phyloP scores from a whole-genome alignment of 1,284 basidiomycete species.

The Abortiporus biennis region DNA sequence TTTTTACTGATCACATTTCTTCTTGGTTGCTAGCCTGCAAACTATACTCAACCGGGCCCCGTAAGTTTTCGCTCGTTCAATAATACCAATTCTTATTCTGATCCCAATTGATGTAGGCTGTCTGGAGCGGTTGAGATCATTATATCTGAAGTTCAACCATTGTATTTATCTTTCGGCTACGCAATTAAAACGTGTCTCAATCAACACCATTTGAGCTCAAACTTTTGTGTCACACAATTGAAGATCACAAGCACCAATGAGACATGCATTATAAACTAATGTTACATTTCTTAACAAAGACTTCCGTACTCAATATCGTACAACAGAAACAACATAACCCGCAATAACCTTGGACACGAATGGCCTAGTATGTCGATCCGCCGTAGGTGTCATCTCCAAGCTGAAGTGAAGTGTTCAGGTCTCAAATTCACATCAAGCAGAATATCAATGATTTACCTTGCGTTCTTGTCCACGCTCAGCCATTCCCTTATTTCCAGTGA shows the following conservation, averaged over 20 bases:
- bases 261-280: not conserved
- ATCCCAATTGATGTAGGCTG: slow-evolving; percentile 16
- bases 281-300: too few species aligned
- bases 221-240: not conserved
- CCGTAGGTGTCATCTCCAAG: too few species aligned
- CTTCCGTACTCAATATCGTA: too few species aligned
- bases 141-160: not conserved
- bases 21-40: slow-evolving; percentile 21
- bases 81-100: not conserved
- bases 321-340: too few species aligned
- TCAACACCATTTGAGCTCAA: not conserved
- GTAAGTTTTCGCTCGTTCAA: slow-evolving; percentile 18
- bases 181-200: not conserved
- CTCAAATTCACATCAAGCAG: too few species aligned
- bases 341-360: too few species aligned
- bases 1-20: too few species aligned
- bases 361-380: too few species aligned
- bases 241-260: not conserved
- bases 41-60: slow-evolving; percentile 32
- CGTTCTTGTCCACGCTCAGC: slow-evolving; percentile 17
- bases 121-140: slow-evolving; percentile 24
- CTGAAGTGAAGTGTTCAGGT: too few species aligned
- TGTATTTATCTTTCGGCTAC: not conserved
- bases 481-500: slow-evolving; percentile 15
- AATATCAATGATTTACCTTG: slow-evolving; percentile 13